These are phyloP conservation scores for Trypanosoma lewisi DNA, from an alignment of 208 protist species.

Conservation along the genomic window DNA sequence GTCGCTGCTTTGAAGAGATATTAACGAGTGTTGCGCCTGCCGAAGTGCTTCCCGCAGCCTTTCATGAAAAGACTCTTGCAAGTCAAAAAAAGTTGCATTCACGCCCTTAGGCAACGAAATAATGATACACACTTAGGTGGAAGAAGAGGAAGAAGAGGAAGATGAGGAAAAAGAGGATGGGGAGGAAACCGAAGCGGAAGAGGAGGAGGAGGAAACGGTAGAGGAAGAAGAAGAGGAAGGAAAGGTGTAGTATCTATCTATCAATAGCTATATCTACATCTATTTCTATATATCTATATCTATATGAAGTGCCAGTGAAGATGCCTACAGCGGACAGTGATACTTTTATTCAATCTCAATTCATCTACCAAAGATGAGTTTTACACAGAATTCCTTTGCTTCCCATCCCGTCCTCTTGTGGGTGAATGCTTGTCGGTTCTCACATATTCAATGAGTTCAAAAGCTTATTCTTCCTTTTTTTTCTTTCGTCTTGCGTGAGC, in stretches of 20 bases:
- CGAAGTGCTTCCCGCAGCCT: slow-evolving; percentile 24
- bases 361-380: background rate
- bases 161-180: slow-evolving; percentile 26
- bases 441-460: background rate
- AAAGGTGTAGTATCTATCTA: too few species aligned
- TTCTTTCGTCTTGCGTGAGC: too few species aligned
- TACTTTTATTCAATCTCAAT: background rate
- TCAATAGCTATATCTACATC: too few species aligned
- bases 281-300: background rate
- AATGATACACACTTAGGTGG: background rate
- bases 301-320: background rate
- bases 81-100: background rate
- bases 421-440: background rate
- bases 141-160: slow-evolving; percentile 15
- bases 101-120: background rate
- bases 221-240: slow-evolving; percentile 11
- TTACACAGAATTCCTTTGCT: background rate
- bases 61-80: slow-evolving; percentile 30
- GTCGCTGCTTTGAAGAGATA: slow-evolving; percentile 50
- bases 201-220: slow-evolving; percentile 24
- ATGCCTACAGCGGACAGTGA: background rate
- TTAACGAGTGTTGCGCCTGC: slow-evolving; percentile 34
- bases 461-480: background rate
- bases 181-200: slow-evolving; percentile 6
- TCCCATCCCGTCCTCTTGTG: background rate